Percentiles rank a stretch among this genome's conserved stretches.
phyloP scores from a whole-genome alignment of 2,329 filamentous ascomycete species.

The Aspergillus puulaauensis region DNA sequence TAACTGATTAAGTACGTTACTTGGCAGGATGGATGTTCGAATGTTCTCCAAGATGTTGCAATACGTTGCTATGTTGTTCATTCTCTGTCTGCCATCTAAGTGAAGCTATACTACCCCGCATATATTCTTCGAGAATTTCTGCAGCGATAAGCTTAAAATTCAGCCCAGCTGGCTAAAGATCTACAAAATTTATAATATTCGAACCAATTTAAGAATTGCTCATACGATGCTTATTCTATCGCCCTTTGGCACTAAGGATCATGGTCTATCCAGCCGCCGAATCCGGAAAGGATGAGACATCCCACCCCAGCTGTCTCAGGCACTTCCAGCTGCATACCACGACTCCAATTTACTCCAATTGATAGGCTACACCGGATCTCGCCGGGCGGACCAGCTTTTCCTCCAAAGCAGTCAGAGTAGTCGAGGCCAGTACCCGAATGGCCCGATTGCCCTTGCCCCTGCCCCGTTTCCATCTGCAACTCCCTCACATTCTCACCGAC shows the following conservation, averaged over 20 bases:
- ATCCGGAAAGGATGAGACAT: slow-evolving; percentile 1
- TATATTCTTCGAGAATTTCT: neutral
- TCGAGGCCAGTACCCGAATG: neutral
- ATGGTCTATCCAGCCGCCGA: neutral
- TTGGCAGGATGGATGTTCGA: neutral
- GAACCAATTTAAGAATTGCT: neutral
- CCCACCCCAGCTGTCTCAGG: neutral
- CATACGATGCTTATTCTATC: neutral
- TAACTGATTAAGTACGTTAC: neutral
- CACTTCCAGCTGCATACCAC: neutral
- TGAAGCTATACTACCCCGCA: neutral
- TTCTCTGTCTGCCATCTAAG: neutral
- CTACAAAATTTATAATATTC: neutral
- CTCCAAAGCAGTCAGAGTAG: neutral
- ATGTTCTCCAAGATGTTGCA: neutral
- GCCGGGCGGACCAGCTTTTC: neutral
- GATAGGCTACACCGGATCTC: slow-evolving; percentile 2
- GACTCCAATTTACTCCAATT: neutral
- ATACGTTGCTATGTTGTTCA: neutral
- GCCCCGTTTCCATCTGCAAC: neutral
- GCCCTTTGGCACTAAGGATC: neutral
- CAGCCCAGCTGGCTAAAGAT: neutral
- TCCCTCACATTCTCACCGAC: neutral
- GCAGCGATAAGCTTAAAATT: neutral
- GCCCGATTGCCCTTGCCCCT: neutral